Percentiles rank a stretch among this genome's conserved stretches.
Evolutionary conservation across 169 alveolate species (phyloP).

Genomic region (Cryptosporidium muris): DNA sequence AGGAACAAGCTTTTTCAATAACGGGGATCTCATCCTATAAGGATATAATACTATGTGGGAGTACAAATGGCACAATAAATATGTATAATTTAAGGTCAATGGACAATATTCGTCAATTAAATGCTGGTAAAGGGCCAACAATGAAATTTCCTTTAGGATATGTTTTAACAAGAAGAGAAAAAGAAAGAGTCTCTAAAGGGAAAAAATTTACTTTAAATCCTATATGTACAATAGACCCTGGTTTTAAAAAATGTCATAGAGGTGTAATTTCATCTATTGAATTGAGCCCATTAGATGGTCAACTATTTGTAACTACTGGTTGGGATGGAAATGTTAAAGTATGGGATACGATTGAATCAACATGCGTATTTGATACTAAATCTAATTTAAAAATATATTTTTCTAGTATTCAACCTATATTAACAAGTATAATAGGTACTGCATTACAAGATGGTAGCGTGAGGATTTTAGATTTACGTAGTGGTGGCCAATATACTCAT

Average conservation of each 20-base stretch:
- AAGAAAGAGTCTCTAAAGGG: slow-evolving; percentile 12
- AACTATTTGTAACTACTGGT: slow-evolving; percentile 42
- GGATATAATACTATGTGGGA: slow-evolving; percentile 9
- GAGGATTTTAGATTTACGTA: slow-evolving; percentile 34
- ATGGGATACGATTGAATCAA: slow-evolving; percentile 40
- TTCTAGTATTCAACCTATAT: slow-evolving; percentile 1
- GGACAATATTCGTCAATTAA: slow-evolving; percentile 20
- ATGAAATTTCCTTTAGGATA: slow-evolving; percentile 50
- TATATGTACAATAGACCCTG: slow-evolving; percentile 6
- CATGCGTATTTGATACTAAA: slow-evolving; percentile 5
- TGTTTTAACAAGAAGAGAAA: slow-evolving; percentile 45
- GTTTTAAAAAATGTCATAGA: slow-evolving; percentile 46
- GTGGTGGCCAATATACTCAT: slow-evolving; percentile 34
- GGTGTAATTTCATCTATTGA: slow-evolving; percentile 37
- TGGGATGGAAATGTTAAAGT: slow-evolving; percentile 59
- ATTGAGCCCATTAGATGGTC: slow-evolving; percentile 57
- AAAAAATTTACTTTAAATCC: slow-evolving; percentile 39
- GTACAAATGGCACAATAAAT: slow-evolving; percentile 20
- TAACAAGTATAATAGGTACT: slow-evolving; percentile 11
- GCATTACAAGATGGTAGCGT: slow-evolving; percentile 46
- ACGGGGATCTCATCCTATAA: slow-evolving; percentile 17
- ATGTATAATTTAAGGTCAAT: slow-evolving; percentile 18
- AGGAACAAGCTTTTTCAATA: neutral
- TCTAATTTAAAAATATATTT: slow-evolving; percentile 10
- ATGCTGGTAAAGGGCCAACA: slow-evolving; percentile 49